Evolutionary conservation across 805 yeast species (phyloP).

Genomic region (Starmera quercuum): DNA sequence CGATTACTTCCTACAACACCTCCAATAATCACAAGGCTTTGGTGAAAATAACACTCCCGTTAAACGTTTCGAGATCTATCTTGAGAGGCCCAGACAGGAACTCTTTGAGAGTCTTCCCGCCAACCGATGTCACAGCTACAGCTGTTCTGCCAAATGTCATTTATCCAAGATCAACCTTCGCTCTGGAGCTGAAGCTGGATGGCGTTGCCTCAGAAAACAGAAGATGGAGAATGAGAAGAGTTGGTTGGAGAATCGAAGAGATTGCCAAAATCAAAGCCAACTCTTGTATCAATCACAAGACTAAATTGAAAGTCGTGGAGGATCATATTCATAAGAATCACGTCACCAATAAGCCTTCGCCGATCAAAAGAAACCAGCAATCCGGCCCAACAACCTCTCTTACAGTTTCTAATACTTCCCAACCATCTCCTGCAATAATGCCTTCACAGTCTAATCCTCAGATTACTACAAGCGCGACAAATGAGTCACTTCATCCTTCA

Average conservation of each 20-base stretch:
- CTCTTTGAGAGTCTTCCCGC: conserved; percentile 89
- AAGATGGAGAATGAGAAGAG: conserved; percentile 89
- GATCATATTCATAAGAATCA: conserved; percentile 29
- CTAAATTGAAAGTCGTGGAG: conserved; percentile 39
- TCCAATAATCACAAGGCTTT: conserved; percentile 23
- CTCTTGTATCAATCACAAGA: conserved; percentile 50
- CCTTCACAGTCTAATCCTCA: conserved; percentile 11
- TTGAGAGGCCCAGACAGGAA: conserved; percentile 77
- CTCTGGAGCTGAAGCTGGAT: conserved; percentile 76
- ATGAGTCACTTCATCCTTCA: not conserved
- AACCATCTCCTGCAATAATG: conserved; percentile 5
- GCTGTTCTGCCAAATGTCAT: conserved; percentile 85
- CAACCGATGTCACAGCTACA: conserved; percentile 83
- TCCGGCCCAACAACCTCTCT: conserved; percentile 31
- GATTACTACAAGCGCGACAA: not conserved
- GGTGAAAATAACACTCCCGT: conserved; percentile 48
- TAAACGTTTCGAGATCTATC: conserved; percentile 70
- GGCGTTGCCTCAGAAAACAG: conserved; percentile 49
- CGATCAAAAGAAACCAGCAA: conserved; percentile 29
- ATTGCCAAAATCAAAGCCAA: conserved; percentile 51
- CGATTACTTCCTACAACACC: conserved; percentile 40
- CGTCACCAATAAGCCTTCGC: conserved; percentile 8
- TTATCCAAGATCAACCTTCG: conserved; percentile 81
- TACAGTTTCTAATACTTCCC: conserved; percentile 22
- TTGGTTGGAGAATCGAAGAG: conserved; percentile 88